Evolutionary conservation across 2,329 filamentous ascomycete genomes (phyloP).

Genomic region (Verticillium longisporum): DNA sequence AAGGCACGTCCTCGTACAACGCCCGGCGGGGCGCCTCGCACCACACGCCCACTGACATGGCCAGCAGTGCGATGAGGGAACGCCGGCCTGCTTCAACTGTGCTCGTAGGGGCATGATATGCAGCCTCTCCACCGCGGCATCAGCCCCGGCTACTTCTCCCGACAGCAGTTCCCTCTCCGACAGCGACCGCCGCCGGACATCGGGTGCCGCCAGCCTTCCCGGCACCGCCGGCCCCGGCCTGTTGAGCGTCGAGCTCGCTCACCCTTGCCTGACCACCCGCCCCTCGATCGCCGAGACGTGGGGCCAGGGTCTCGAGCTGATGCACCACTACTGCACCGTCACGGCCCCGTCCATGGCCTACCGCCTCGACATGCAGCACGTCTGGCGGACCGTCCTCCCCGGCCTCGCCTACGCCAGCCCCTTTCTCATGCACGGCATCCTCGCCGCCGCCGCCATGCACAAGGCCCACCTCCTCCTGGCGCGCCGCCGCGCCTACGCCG

Average conservation of each 20-base stretch:
- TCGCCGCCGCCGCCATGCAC: slow-evolving; percentile 20
- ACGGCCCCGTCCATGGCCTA: slow-evolving; percentile 16
- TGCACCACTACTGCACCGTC: slow-evolving; percentile 21
- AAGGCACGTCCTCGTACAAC: background rate
- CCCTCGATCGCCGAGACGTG: slow-evolving; percentile 2
- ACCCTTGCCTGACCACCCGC: background rate
- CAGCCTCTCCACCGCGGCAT: slow-evolving; percentile 14
- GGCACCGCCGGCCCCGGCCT: background rate
- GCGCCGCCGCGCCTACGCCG: slow-evolving; percentile 16
- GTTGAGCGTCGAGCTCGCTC: background rate
- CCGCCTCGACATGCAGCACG: slow-evolving; percentile 15
- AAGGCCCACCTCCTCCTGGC: slow-evolving; percentile 21
- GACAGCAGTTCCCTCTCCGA: background rate
- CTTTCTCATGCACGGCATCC: slow-evolving; percentile 22
- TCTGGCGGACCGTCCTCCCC: slow-evolving; percentile 19
- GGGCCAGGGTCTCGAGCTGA: slow-evolving; percentile 17
- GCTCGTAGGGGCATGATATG: slow-evolving; percentile 18
- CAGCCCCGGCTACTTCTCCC: background rate
- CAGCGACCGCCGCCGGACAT: background rate
- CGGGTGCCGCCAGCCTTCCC: background rate
- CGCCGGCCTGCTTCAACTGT: slow-evolving; percentile 22
- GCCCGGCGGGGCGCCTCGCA: background rate
- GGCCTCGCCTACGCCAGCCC: slow-evolving; percentile 17
- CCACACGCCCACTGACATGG: background rate
- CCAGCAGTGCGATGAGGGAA: slow-evolving; percentile 17